Evolutionary conservation across 163 green algal species (phyloP).

Genomic region (Chlorella variabilis): DNA sequence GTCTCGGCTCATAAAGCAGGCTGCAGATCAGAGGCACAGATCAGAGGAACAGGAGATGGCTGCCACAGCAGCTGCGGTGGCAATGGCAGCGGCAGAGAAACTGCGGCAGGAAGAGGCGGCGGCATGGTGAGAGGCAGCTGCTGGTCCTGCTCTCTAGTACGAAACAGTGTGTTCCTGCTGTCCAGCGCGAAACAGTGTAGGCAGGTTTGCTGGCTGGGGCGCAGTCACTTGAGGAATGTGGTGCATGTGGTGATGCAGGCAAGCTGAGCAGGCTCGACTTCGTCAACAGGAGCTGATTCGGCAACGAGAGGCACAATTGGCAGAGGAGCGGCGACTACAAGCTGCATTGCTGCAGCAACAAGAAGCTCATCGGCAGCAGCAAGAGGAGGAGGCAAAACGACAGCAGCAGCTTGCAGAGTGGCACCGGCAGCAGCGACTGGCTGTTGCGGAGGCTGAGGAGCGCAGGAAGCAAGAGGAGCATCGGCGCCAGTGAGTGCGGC

Average conservation of each 20-base stretch:
- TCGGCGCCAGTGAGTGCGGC: not conserved
- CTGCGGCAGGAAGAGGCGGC: conserved; percentile 4
- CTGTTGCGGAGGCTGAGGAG: not conserved
- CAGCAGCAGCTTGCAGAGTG: not conserved
- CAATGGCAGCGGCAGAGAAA: not conserved
- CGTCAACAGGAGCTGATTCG: not conserved
- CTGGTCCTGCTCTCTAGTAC: not conserved
- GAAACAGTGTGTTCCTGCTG: not conserved
- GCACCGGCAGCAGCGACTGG: not conserved
- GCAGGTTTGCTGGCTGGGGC: too few relatives aligned
- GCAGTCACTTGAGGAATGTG: too few relatives aligned
- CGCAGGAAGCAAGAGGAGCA: conserved; percentile 7
- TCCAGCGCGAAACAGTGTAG: too few relatives aligned
- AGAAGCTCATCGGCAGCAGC: not conserved
- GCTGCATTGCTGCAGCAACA: not conserved
- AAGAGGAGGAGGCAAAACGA: not conserved
- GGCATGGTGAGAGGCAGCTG: not conserved
- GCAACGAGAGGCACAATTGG: not conserved
- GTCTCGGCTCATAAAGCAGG: not conserved
- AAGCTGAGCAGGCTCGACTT: not conserved
- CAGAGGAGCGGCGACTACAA: conserved; percentile 8
- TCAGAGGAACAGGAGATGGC: not conserved
- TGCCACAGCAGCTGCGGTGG: not conserved
- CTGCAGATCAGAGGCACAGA: not conserved
- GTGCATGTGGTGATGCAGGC: too few relatives aligned